phyloP scores from a whole-genome alignment of 2,329 filamentous ascomycete species.

The Microdochium trichocladiopsis region DNA sequence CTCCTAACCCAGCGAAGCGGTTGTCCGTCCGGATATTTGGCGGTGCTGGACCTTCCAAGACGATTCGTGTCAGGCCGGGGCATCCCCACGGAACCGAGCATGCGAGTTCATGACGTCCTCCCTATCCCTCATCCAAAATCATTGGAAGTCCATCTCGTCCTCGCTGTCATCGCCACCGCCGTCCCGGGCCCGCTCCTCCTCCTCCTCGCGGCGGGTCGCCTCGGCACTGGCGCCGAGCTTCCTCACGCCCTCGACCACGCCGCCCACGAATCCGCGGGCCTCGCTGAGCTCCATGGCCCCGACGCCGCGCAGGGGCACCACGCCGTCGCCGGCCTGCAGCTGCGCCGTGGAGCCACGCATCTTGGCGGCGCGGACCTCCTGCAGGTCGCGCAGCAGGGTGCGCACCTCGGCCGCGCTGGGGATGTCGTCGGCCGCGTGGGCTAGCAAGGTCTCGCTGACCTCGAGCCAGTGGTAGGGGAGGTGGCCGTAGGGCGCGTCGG shows the following conservation, averaged over 20 bases:
- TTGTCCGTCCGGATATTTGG: no score
- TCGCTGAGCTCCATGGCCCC: conserved; percentile 92
- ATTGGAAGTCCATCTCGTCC: conserved; percentile 36
- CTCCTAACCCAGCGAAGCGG: no score
- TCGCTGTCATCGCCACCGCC: conserved; percentile 56
- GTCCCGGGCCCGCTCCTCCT: conserved; percentile 57
- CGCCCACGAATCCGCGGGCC: conserved; percentile 73
- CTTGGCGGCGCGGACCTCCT: conserved; percentile 86
- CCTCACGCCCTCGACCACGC: conserved; percentile 81
- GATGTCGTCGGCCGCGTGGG: conserved; percentile 79
- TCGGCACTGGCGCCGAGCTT: conserved; percentile 79
- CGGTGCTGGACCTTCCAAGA: no score
- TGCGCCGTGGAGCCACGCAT: conserved; percentile 68
- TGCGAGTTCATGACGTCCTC: not conserved
- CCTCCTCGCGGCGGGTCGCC: conserved; percentile 67
- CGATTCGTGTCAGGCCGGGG: no score
- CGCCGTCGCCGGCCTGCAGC: conserved; percentile 66
- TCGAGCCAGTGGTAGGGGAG: conserved; percentile 97
- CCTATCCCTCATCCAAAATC: not conserved
- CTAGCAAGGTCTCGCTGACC: conserved; percentile 77
- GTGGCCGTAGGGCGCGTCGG: conserved; percentile 57
- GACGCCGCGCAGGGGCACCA: conserved; percentile 64
- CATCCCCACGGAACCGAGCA: no score
- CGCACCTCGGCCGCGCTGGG: conserved; percentile 65
- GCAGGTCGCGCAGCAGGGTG: conserved; percentile 68